Evolutionary conservation across 352 stramenopile genomes (phyloP).

Genomic region (Thraustochytrium aureum): DNA sequence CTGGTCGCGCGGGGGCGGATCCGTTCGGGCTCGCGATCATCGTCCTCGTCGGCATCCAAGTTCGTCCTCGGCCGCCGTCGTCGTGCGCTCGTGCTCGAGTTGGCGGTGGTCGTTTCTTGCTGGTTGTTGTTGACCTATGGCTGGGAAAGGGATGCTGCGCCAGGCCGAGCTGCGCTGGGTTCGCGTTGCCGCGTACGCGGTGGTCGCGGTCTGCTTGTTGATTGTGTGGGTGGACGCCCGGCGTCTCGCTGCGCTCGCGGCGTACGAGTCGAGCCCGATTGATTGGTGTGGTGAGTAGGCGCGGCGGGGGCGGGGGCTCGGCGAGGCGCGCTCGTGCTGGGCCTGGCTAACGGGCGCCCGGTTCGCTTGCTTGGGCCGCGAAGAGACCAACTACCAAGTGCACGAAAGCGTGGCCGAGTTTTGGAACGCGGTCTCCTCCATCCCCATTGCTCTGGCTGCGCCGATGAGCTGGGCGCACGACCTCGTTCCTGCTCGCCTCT

Average conservation of each 20-base stretch:
- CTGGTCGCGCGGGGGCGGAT: too few species aligned
- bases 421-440: slow-evolving; percentile 48
- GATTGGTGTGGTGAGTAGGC: slow-evolving; percentile 47
- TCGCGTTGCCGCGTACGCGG: background rate
- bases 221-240: background rate
- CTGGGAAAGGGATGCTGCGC: too few species aligned
- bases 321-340: too few species aligned
- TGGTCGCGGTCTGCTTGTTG: slow-evolving; percentile 3
- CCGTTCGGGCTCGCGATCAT: too few species aligned
- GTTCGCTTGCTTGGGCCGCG: too few species aligned
- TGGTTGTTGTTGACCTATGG: too few species aligned
- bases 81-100: too few species aligned
- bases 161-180: background rate
- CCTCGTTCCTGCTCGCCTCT: background rate
- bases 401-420: slow-evolving; percentile 41
- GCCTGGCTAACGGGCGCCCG: too few species aligned
- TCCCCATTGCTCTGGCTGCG: slow-evolving; percentile 42
- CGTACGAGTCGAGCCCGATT: slow-evolving; percentile 49
- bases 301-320: background rate
- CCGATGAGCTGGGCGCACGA: background rate
- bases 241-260: background rate
- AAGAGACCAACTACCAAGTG: slow-evolving; percentile 50
- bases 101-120: too few species aligned
- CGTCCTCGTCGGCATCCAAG: too few species aligned
- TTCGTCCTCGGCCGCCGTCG: too few species aligned